A percentile compares a stretch with the other conserved stretches of the same genome.
These are phyloP conservation scores for Aureobasidium subglaciale DNA, from an alignment of 2,329 filamentous ascomycete genomes.

Conservation along the genomic window DNA sequence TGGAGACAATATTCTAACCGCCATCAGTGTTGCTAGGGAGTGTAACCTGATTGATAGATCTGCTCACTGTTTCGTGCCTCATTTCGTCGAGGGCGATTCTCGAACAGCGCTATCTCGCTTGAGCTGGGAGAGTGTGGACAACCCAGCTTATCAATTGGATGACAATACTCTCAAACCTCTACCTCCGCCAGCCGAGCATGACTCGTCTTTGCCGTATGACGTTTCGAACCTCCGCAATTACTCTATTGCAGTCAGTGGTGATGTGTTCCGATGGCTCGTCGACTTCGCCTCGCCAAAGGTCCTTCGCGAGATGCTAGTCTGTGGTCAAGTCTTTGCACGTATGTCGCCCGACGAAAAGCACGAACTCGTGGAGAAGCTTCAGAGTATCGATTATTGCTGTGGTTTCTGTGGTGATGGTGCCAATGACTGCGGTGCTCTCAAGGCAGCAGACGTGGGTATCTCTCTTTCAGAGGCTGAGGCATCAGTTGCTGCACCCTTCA, in stretches of 20 bases:
- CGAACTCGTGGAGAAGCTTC: slow-evolving; percentile 92
- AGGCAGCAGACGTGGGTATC: slow-evolving; percentile 95
- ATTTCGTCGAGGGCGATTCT: slow-evolving; percentile 72
- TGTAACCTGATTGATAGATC: slow-evolving; percentile 73
- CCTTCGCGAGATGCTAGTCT: slow-evolving; percentile 78
- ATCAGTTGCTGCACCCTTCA: slow-evolving; percentile 96
- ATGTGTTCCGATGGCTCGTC: slow-evolving; percentile 93
- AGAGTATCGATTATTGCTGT: slow-evolving; percentile 89
- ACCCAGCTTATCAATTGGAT: slow-evolving; percentile 69
- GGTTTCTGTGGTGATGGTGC: slow-evolving; percentile 97
- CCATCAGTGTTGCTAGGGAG: slow-evolving; percentile 89
- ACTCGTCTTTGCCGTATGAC: slow-evolving; percentile 80
- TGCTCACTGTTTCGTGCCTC: slow-evolving; percentile 87
- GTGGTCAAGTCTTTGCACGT: slow-evolving; percentile 87
- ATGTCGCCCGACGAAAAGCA: slow-evolving; percentile 99
- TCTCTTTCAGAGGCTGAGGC: slow-evolving; percentile 96
- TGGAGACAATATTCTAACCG: slow-evolving; percentile 94
- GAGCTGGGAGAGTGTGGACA: slow-evolving; percentile 92
- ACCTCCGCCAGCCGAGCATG: slow-evolving; percentile 60
- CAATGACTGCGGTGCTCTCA: slow-evolving; percentile 94
- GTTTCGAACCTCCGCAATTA: slow-evolving; percentile 77
- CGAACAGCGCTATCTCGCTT: slow-evolving; percentile 67
- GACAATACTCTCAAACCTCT: slow-evolving; percentile 73
- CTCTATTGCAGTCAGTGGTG: slow-evolving; percentile 80
- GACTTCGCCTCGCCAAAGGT: slow-evolving; percentile 81